Percentiles rank a stretch among this genome's conserved stretches.
phyloP scores from a whole-genome alignment of 495 filamentous ascomycete genomes.

The Parathielavia appendiculata region DNA sequence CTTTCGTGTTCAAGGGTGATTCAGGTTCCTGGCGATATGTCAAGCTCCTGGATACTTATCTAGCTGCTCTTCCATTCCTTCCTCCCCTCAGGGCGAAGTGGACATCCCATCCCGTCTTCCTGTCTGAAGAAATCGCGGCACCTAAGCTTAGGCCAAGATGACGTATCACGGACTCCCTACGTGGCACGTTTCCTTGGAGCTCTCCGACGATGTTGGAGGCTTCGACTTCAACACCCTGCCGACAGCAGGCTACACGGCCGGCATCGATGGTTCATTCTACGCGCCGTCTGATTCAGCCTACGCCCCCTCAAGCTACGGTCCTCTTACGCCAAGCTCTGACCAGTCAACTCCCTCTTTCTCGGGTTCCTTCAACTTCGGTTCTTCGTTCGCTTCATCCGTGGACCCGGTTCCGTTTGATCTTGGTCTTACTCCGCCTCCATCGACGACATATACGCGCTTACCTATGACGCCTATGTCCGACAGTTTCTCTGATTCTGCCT shows the following conservation, averaged over 20 bases:
- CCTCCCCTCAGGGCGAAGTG: constrained; percentile 18
- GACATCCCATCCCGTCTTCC: constrained; percentile 12
- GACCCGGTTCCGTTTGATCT: constrained; percentile 22
- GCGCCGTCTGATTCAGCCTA: constrained; percentile 37
- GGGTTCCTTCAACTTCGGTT: constrained; percentile 22
- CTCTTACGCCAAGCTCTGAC: constrained; percentile 39
- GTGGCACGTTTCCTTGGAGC: constrained; percentile 25
- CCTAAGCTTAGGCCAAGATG: constrained; percentile 17
- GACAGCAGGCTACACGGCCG: constrained; percentile 18
- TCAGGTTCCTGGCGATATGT: constrained; percentile 15
- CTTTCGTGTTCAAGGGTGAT: constrained; percentile 22
- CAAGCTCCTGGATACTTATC: constrained; percentile 24
- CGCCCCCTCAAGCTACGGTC: constrained; percentile 34
- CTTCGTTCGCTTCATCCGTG: constrained; percentile 22
- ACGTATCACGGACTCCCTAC: constrained; percentile 12
- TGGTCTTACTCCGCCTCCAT: constrained; percentile 37
- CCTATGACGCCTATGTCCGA: constrained; percentile 24
- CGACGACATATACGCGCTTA: constrained; percentile 34
- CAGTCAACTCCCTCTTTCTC: constrained; percentile 23
- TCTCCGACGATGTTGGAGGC: constrained; percentile 17
- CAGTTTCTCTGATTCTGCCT: constrained; percentile 18
- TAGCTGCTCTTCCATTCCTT: constrained; percentile 19
- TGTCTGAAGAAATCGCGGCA: background rate
- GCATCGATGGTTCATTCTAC: constrained; percentile 32
- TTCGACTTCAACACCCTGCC: constrained; percentile 28